A percentile compares a stretch with the other conserved stretches of the same genome.
phyloP scores from a whole-genome alignment of 805 yeast species.

The Wickerhamomyces kurtzmanii region DNA sequence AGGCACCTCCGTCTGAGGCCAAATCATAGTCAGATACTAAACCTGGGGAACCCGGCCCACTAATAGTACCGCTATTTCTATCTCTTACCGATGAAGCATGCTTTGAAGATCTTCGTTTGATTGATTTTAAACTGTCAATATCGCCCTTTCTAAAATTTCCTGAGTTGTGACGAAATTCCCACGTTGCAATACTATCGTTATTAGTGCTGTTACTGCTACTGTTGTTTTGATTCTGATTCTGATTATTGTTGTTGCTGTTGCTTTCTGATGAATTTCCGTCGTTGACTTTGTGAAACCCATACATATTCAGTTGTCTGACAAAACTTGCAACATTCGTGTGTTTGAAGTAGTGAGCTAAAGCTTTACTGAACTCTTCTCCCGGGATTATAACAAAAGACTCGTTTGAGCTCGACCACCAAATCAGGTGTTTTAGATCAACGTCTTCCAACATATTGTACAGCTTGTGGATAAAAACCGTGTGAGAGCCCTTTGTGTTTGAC shows the following conservation, averaged over 20 bases:
- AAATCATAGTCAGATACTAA: constrained; percentile 11
- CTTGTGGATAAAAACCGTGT: constrained; percentile 76
- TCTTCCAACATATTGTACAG: constrained; percentile 89
- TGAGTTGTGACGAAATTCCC: constrained; percentile 89
- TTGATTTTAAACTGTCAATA: constrained; percentile 56
- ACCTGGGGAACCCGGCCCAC: constrained; percentile 2
- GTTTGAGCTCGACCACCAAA: constrained; percentile 72
- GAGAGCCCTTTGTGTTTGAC: constrained; percentile 18
- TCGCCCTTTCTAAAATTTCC: constrained; percentile 78
- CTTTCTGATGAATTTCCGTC: constrained; percentile 10
- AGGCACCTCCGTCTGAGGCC: constrained; percentile 11
- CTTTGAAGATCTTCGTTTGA: constrained; percentile 66
- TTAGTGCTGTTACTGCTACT: constrained; percentile 4
- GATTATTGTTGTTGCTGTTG: constrained; percentile 6
- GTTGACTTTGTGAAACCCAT: constrained; percentile 67
- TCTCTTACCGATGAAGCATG: constrained; percentile 11
- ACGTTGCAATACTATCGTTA: constrained; percentile 21
- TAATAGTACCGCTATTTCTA: constrained; percentile 7
- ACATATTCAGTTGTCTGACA: constrained; percentile 74
- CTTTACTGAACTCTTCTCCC: constrained; percentile 78
- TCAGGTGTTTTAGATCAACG: constrained; percentile 55
- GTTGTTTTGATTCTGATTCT: constrained; percentile 2
- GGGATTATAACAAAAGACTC: constrained; percentile 77
- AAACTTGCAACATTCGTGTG: constrained; percentile 76
- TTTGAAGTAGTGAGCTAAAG: constrained; percentile 54